These are phyloP conservation scores for Heliamphora pulchella DNA, from an alignment of 179 eudicot genomes.

Conservation along the genomic window DNA sequence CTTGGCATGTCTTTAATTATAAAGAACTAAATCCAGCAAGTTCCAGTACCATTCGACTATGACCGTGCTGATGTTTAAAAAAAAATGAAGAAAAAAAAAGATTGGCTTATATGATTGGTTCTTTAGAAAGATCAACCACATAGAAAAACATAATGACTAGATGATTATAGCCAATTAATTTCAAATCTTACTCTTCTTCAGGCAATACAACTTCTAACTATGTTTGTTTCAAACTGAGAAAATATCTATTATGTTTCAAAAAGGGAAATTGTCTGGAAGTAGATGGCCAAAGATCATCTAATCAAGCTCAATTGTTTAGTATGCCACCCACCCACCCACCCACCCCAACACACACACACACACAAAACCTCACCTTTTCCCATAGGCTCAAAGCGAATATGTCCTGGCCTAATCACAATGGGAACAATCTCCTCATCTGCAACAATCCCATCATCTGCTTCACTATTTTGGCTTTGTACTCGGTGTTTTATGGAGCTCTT, in stretches of 20 bases:
- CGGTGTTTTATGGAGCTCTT: slow-evolving; percentile 10
- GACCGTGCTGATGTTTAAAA: neutral
- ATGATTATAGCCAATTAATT: neutral
- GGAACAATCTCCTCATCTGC: slow-evolving; percentile 57
- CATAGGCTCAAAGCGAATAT: slow-evolving; percentile 65
- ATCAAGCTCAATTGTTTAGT: neutral
- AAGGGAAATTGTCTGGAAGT: neutral
- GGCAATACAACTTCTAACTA: slow-evolving; percentile 1
- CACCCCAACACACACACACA: neutral
- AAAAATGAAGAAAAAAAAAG: neutral
- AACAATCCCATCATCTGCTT: slow-evolving; percentile 23
- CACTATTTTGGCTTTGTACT: slow-evolving; percentile 29
- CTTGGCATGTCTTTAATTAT: neutral
- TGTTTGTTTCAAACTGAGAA: too few relatives aligned
- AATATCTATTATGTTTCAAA: neutral
- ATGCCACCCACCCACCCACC: slow-evolving; percentile 5
- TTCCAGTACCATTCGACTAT: neutral
- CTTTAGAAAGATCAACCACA: neutral
- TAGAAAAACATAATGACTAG: neutral
- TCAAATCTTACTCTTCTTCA: neutral
- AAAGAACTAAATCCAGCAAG: neutral
- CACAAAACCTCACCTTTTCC: slow-evolving; percentile 36
- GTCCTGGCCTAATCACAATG: slow-evolving; percentile 71
- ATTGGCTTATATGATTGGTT: neutral
- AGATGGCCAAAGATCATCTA: neutral